phyloP scores from a whole-genome alignment of 2,329 filamentous ascomycete species.

The Sarocladium oryzae region DNA sequence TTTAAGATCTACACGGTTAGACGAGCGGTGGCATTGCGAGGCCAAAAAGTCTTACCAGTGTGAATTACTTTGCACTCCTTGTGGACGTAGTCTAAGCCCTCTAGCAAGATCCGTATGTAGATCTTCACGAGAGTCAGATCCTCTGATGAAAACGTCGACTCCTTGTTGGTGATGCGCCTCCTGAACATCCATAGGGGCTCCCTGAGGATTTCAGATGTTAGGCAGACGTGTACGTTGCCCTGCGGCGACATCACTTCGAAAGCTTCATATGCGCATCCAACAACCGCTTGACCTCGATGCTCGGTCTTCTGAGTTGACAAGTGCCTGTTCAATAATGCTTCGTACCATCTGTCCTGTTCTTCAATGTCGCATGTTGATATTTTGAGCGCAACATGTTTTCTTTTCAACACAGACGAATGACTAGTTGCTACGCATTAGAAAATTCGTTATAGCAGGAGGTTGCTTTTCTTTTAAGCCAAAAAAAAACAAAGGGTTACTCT shows the following conservation, averaged over 20 bases:
- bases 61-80: conserved; percentile 36
- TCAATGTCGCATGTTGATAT: not conserved
- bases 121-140: conserved; percentile 25
- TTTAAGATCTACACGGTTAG: conserved; percentile 15
- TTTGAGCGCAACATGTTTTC: not conserved
- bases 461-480: too few relatives aligned
- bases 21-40: not conserved
- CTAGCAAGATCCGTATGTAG: conserved; percentile 27
- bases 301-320: not conserved
- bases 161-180: conserved; percentile 26
- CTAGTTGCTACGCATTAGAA: not conserved
- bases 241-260: conserved; percentile 12
- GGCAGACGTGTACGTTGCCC: conserved; percentile 25
- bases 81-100: conserved; percentile 35
- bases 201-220: conserved; percentile 32
- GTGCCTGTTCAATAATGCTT: not conserved
- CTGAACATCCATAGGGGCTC: conserved; percentile 30
- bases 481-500: not conserved
- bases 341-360: not conserved
- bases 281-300: not conserved
- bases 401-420: not conserved
- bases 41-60: conserved; percentile 25
- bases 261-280: not conserved
- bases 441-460: not conserved
- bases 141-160: conserved; percentile 10